Base-by-base conservation (phyloP, 768 basidiomycete genomes). In the Russula vinacea region DNA sequence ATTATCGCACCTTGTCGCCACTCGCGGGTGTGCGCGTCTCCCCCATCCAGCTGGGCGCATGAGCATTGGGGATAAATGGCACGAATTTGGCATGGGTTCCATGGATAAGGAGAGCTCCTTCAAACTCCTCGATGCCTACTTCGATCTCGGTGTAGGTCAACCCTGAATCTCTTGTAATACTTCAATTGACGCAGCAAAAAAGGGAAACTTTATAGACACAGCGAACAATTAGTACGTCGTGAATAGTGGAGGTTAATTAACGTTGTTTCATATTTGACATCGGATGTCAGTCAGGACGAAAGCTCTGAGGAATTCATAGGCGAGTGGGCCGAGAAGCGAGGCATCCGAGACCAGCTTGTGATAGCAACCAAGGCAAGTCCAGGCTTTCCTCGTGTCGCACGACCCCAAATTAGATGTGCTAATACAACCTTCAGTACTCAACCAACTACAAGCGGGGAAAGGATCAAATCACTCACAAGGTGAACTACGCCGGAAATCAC, bases 401-500 rank as follows among this genome's bases (percentile, higher is more conserved):
- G 9, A 16, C 14, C 2, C 4, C 10, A 6, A n/a, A 8, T 17
- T 24, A 4, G 8, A 5, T 17, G 1, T 29, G 14, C 56, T 44
- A 22, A 60, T 14, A 24, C 8, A 1, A 35, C 26, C 7, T 2
- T 19, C 42, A 76, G 74, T 76, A 74, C 58, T 64, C 73, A 6
- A 62, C 64, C 35, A 65, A 68, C 47, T 73, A 56, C 62, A 73
- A 72, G 47, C 55, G 62, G 5, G 49, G 53, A 1, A 56, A 71
- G 4, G 47, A 60, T 19, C 24, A 60, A 10, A 53, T 74, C 53
- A 56, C 64, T 71, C 47, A 75, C 72, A 67, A 74, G 60, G 50
- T 78, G 71, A 78, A 82, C 73, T 81, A 76, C 65, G 63, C 64
- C 22, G 79, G 80, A 9, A 82, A 81, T 73, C 68, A 72, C 66